Conservation (phyloP, 2,329 filamentous ascomycete genomes). For the Aspergillus carbonarius region DNA sequence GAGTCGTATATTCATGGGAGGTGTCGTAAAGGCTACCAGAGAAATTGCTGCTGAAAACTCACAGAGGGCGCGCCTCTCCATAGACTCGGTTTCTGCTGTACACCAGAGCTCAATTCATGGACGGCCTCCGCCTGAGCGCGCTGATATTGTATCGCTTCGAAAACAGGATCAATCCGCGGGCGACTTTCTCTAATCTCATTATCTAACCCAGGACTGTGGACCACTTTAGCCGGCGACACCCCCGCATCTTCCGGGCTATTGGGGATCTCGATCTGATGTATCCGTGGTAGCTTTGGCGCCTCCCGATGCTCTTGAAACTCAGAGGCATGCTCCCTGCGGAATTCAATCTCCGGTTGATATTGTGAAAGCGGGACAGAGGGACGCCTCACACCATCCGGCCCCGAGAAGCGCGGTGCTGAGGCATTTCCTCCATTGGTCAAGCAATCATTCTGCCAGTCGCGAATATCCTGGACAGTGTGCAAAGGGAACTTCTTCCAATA, state of each 20-base stretch:
- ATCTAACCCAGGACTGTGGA: neutral
- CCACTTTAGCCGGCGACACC: neutral
- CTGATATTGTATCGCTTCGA: neutral
- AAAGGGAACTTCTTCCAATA: conserved; percentile 42
- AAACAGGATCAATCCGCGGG: neutral
- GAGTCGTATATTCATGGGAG: too few relatives aligned
- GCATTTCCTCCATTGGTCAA: neutral
- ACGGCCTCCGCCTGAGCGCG: neutral
- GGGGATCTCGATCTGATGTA: neutral
- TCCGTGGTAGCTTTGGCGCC: neutral
- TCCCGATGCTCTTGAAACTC: neutral
- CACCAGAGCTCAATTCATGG: neutral
- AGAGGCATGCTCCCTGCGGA: neutral
- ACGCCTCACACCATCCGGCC: neutral
- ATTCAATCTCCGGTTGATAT: neutral
- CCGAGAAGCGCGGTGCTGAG: neutral
- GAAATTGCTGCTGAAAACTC: conserved; percentile 34
- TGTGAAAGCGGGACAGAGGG: neutral
- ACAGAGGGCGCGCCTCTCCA: conserved; percentile 33
- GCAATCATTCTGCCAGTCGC: conserved; percentile 38
- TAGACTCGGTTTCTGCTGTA: conserved; percentile 18
- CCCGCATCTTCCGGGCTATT: neutral
- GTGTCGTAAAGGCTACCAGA: conserved; percentile 26
- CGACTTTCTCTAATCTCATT: neutral
- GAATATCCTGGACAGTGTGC: conserved; percentile 32